Evolutionary conservation across 1,284 basidiomycete genomes (phyloP), one percentile per base, ranked within the genome.

Genomic region (Tranzscheliella williamsii): DNA sequence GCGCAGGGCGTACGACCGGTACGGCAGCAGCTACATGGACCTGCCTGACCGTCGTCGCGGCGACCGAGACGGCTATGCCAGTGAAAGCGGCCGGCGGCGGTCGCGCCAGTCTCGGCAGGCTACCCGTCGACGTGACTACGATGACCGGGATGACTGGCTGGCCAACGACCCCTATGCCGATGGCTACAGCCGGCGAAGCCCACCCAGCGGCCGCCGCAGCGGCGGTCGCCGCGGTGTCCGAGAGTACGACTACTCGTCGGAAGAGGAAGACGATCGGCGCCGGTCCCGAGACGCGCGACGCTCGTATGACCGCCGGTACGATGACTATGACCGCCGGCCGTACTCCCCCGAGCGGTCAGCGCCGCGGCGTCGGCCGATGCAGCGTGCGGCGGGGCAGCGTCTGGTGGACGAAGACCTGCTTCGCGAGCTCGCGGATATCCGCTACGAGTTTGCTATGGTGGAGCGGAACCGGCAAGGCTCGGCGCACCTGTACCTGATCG

Each of bases 401-500:
- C 47, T 73, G 1, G 63, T 70, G 5, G 68, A 73, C 33, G 70
- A 73, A 38, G 70, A 73, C 27, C 45, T 73, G 4, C 54, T 73
- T 3, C 65, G 68, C 20, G 68, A 73, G 36, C 70, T 73, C 18
- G 68, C 70, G 4, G 56, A 56, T 22, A 58, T 73, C 23, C 66
- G 68, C 3, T 46, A 55, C 33, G 50, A 62, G 20, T 61, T 65
- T 24, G 69, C 60, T 1, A 47, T 42, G 5, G 48, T 61, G 17
- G 68, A 70, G 50, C 45, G 42, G 9, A 47, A 53, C 17, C 57
- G 63, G 15, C 46, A 41, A 17, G 54, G 58, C 5, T 47, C 55
- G 23, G 68, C 69, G 13, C 66, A 73, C 34, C 50, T 73, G 16
- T 73, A 73, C 47, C 63, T 71, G 24, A 70, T 73, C 33, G 70